Evolutionary conservation across 345 rosid species (phyloP).

Genomic region (Combretum micranthum): DNA sequence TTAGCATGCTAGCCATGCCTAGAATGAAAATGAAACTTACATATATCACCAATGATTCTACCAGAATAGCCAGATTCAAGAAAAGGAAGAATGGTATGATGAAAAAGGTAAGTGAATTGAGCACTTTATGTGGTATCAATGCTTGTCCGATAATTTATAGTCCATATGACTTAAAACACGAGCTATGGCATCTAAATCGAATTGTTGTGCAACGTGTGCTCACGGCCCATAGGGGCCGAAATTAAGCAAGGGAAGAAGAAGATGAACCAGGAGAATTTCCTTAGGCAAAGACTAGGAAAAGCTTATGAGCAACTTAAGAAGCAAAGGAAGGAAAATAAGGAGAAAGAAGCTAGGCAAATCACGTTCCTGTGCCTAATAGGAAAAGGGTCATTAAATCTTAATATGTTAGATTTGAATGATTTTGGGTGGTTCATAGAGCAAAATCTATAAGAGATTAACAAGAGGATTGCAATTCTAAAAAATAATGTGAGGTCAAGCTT

Average conservation of each 20-base stretch:
- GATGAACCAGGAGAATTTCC: too few relatives aligned
- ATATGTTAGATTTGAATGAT: neutral
- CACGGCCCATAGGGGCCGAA: neutral
- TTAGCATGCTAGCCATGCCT: neutral
- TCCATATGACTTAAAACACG: neutral
- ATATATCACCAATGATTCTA: conserved; percentile 5
- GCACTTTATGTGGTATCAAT: conserved; percentile 9
- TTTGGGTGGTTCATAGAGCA: neutral
- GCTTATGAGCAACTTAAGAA: neutral
- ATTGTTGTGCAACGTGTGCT: neutral
- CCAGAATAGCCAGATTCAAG: conserved; percentile 6
- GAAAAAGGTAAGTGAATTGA: conserved; percentile 11
- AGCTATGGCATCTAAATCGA: conserved; percentile 8
- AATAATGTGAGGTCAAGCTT: too few relatives aligned
- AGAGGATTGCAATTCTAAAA: neutral
- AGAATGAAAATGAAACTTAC: conserved; percentile 10
- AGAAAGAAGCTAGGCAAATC: neutral
- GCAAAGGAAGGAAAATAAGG: neutral
- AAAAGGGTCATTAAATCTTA: neutral
- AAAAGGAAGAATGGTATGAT: conserved; percentile 16
- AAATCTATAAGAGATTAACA: neutral
- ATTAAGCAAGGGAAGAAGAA: conserved; percentile 1
- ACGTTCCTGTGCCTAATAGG: neutral
- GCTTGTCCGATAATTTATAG: conserved; percentile 6
- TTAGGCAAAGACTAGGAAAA: neutral